Percentiles rank a stretch among this genome's conserved stretches.
Conservation (phyloP, 345 rosid species). For the Murraya koenigii region DNA sequence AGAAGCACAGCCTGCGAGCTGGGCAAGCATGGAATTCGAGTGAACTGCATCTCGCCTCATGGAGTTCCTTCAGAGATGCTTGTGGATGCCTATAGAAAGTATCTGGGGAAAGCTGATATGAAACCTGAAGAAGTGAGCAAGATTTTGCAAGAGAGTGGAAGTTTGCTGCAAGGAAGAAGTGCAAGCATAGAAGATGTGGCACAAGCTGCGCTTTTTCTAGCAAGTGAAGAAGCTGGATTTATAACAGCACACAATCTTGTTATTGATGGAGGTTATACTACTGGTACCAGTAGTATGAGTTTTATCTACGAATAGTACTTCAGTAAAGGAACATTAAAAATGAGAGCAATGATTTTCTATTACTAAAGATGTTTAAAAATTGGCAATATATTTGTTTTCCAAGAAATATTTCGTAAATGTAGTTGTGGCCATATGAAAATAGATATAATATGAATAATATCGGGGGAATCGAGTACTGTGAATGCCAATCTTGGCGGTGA, state of each 20-base stretch:
- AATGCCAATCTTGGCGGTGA: too few relatives aligned
- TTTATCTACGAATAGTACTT: conserved; percentile 42
- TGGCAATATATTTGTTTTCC: too few relatives aligned
- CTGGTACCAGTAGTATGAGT: conserved; percentile 39
- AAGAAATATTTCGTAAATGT: too few relatives aligned
- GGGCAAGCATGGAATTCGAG: conserved; percentile 66
- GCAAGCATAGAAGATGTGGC: conserved; percentile 66
- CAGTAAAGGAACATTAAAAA: background rate
- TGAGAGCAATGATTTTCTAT: too few relatives aligned
- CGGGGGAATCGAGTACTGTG: too few relatives aligned
- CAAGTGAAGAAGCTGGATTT: conserved; percentile 58
- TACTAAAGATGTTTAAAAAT: too few relatives aligned
- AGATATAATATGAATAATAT: too few relatives aligned
- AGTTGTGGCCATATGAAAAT: too few relatives aligned
- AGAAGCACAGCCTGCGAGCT: conserved; percentile 70
- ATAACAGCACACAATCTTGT: conserved; percentile 77
- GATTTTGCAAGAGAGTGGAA: conserved; percentile 55
- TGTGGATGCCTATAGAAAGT: conserved; percentile 42
- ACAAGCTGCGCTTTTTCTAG: conserved; percentile 66
- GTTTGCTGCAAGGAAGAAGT: conserved; percentile 56
- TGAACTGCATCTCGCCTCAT: conserved; percentile 85
- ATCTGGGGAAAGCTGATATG: conserved; percentile 41
- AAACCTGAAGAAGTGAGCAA: conserved; percentile 45
- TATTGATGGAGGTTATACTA: conserved; percentile 76
- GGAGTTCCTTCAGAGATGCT: conserved; percentile 90